A percentile compares a stretch with the other conserved stretches of the same genome.
These are phyloP conservation scores for Kodamaea sp. DNA, from an alignment of 1,139 yeast genomes.

Conservation along the genomic window DNA sequence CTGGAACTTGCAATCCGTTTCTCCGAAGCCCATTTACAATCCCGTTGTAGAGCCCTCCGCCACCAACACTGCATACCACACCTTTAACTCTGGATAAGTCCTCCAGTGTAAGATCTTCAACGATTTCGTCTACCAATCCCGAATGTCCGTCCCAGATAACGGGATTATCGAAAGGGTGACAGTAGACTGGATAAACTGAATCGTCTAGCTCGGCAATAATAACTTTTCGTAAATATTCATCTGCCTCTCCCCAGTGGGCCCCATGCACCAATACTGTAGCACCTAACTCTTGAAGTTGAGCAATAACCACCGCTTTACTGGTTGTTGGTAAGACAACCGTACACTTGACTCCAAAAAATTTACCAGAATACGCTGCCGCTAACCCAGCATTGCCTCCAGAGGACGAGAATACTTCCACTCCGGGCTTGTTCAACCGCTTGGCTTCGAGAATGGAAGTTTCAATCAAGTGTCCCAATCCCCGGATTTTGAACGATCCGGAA, in stretches of 20 bases:
- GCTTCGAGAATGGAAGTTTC: conserved; percentile 23
- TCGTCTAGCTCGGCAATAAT: conserved; percentile 20
- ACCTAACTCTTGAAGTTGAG: conserved; percentile 25
- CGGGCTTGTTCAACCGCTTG: conserved; percentile 12
- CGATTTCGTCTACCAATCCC: conserved; percentile 34
- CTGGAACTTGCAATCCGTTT: conserved; percentile 21
- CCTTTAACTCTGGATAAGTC: conserved; percentile 28
- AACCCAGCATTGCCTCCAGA: conserved; percentile 51
- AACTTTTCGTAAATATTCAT: conserved; percentile 24
- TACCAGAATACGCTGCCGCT: conserved; percentile 44
- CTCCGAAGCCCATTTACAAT: conserved; percentile 31
- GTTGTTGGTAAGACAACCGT: conserved; percentile 41
- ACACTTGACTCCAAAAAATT: conserved; percentile 28
- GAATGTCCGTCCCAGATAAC: conserved; percentile 45
- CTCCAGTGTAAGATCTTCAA: conserved; percentile 17
- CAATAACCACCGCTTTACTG: conserved; percentile 28
- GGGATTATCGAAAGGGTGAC: conserved; percentile 45
- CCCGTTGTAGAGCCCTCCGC: conserved; percentile 47
- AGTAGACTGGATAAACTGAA: conserved; percentile 29
- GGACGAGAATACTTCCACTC: conserved; percentile 38
- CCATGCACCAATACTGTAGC: conserved; percentile 37
- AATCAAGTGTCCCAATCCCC: conserved; percentile 43
- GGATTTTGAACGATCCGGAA: conserved; percentile 41
- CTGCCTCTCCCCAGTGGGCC: conserved; percentile 40
- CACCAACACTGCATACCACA: conserved; percentile 45